Evolutionary conservation across 768 basidiomycete species (phyloP), one percentile per base, ranked within the genome.

Genomic region (Mycena leptocephala): DNA sequence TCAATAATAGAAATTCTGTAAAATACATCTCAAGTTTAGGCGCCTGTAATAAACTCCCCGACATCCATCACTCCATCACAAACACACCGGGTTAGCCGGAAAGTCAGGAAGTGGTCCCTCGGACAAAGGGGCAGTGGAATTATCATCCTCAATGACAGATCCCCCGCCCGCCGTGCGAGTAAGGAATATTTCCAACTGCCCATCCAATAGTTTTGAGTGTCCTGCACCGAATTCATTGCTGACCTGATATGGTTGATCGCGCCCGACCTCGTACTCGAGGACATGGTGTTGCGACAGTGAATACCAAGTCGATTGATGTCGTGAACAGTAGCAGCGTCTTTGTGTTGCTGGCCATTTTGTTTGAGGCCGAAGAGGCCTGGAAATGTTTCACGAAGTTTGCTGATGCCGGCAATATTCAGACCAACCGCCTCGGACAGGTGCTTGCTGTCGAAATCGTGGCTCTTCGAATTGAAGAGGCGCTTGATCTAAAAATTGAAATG

Each of bases 401-500:
- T 73, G 39, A 73, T 73, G 5, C 72, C 63, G 1, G 63, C 0
- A 18, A 73, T 73, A 20, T 73, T 73, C 3, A 73, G 32, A 35
- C 72, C 72, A 5, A 73, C 72, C 0, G 39, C 55, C 13, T 73
- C 72, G 8, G 72, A 30, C 3, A 73, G 53, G 26, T 73, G 72
- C 10, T 65, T 64, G 20, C 63, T 16, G 18, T 73, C 72, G 30
- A 73, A 73, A 16, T 73, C 72, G 22, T 72, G 71, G 51, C 71
- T 72, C 24, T 64, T 72, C 3, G 71, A 26, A 33, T 72, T 72
- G 53, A 72, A 78, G 18, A 80, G 39, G 5, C 20, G 14, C 66
- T 80, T 80, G 28, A 80, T 76, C 70, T 67, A 72, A 53, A 67
- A 70, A 28, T 77, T 80, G 62, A 58, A 70, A 30, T 80, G 78